Percentiles rank a stretch among this genome's conserved stretches.
phyloP scores from a whole-genome alignment of 345 rosid species.

The Lagerstroemia speciosa region DNA sequence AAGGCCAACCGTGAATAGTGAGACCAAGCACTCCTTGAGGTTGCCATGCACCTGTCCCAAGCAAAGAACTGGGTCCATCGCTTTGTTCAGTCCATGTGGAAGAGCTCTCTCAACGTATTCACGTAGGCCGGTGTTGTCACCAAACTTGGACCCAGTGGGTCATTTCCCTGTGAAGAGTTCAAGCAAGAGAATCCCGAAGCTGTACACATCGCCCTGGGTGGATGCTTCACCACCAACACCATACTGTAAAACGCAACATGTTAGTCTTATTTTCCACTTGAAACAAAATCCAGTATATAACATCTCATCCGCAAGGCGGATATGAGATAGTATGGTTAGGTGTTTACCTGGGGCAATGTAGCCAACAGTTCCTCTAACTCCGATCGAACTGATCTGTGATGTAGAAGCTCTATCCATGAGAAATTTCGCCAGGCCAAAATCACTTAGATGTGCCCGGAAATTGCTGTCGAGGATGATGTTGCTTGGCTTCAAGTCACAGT shows the following conservation, averaged over 20 bases:
- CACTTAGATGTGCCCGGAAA: slow-evolving; percentile 10
- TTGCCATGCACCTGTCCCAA: too few species aligned
- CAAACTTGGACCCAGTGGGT: slow-evolving; percentile 2
- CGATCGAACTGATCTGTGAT: not conserved
- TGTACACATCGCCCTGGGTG: too few species aligned
- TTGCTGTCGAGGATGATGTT: slow-evolving; percentile 14
- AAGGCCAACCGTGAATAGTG: too few species aligned
- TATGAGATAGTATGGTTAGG: too few species aligned
- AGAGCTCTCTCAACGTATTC: slow-evolving; percentile 1
- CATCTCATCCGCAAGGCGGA: too few species aligned
- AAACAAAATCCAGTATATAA: too few species aligned
- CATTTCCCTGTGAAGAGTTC: not conserved
- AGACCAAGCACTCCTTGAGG: too few species aligned
- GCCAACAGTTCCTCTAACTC: slow-evolving; percentile 12
- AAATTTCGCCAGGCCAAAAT: slow-evolving; percentile 12
- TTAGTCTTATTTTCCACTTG: too few species aligned
- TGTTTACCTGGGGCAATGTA: slow-evolving; percentile 18
- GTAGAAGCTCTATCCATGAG: not conserved
- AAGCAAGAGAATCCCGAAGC: not conserved
- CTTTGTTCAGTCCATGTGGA: not conserved
- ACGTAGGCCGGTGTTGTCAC: slow-evolving; percentile 3
- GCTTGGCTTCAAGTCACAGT: too few species aligned
- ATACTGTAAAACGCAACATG: too few species aligned
- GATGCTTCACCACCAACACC: too few species aligned
- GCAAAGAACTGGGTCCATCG: slow-evolving; percentile 1